Evolutionary conservation across 331 rosid species (phyloP).

Genomic region (Dryas integrifolia): DNA sequence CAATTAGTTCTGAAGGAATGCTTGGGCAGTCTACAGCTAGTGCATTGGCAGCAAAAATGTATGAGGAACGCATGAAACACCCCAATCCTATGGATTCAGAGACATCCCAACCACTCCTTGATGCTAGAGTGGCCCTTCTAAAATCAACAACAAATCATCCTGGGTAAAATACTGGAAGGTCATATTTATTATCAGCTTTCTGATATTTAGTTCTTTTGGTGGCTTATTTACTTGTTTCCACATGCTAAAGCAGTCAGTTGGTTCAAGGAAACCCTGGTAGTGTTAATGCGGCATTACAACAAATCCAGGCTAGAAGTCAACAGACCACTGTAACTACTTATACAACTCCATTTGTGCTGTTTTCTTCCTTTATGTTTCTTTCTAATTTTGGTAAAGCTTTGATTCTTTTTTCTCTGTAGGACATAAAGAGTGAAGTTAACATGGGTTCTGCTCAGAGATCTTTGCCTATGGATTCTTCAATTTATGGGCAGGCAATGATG

Average conservation of each 20-base stretch:
- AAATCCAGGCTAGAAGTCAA: slow-evolving; percentile 77
- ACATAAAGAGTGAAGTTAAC: slow-evolving; percentile 67
- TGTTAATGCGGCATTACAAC: slow-evolving; percentile 82
- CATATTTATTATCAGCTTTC: slow-evolving; percentile 21
- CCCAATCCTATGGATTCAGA: slow-evolving; percentile 74
- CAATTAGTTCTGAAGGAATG: slow-evolving; percentile 73
- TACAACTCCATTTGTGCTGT: slow-evolving; percentile 11
- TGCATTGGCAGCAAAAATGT: slow-evolving; percentile 87
- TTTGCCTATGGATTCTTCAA: slow-evolving; percentile 76
- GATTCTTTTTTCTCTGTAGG: slow-evolving; percentile 40
- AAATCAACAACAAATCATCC: slow-evolving; percentile 75
- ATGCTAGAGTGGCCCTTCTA: slow-evolving; percentile 81
- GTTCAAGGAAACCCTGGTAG: slow-evolving; percentile 77
- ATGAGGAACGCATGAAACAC: slow-evolving; percentile 82
- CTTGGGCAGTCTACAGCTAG: slow-evolving; percentile 78
- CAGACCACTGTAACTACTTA: slow-evolving; percentile 53
- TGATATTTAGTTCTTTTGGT: slow-evolving; percentile 14
- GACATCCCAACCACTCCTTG: slow-evolving; percentile 85
- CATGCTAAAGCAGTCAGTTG: slow-evolving; percentile 61
- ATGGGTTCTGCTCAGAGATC: slow-evolving; percentile 73
- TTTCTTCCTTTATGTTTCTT: slow-evolving; percentile 21
- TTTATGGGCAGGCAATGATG: slow-evolving; percentile 76
- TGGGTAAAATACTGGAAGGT: slow-evolving; percentile 46
- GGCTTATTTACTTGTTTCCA: slow-evolving; percentile 24
- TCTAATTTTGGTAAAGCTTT: slow-evolving; percentile 18